Conservation (phyloP, 305 asterid genomes). For the Fraxinus velutina region DNA sequence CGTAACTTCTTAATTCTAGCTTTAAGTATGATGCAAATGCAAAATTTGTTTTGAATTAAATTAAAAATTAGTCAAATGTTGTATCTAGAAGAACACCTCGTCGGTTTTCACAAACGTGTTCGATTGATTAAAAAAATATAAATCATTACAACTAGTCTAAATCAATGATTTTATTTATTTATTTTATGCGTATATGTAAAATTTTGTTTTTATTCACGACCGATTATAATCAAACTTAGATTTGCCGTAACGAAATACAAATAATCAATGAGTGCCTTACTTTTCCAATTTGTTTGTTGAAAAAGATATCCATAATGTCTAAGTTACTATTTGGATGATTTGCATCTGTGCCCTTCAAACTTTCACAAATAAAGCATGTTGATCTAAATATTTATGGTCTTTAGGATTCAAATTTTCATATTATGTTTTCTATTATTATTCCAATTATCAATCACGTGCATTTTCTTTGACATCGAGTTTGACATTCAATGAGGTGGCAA, state of each 20-base stretch:
- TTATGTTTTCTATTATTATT: too few species aligned
- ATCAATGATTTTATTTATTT: not conserved
- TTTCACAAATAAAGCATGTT: not conserved
- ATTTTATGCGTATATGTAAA: too few species aligned
- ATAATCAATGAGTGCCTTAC: not conserved
- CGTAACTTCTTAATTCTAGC: not conserved
- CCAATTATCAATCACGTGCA: too few species aligned
- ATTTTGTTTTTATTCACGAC: too few species aligned
- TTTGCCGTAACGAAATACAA: too few species aligned
- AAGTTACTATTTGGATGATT: not conserved
- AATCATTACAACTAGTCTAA: not conserved
- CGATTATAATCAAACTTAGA: not conserved
- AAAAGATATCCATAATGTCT: not conserved
- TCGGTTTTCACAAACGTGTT: not conserved
- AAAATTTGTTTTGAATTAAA: not conserved
- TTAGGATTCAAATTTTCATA: not conserved
- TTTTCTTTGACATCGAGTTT: too few species aligned
- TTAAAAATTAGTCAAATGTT: not conserved
- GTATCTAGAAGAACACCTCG: not conserved
- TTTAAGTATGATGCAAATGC: not conserved
- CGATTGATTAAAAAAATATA: too few species aligned
- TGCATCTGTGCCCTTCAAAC: not conserved
- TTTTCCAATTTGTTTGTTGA: not conserved
- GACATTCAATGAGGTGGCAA: too few species aligned
- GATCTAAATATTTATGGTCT: not conserved